Percentiles rank a stretch among this genome's conserved stretches.
These are phyloP conservation scores for Colletotrichum gigasporum DNA, from an alignment of 2,329 filamentous ascomycete species.

Conservation along the genomic window DNA sequence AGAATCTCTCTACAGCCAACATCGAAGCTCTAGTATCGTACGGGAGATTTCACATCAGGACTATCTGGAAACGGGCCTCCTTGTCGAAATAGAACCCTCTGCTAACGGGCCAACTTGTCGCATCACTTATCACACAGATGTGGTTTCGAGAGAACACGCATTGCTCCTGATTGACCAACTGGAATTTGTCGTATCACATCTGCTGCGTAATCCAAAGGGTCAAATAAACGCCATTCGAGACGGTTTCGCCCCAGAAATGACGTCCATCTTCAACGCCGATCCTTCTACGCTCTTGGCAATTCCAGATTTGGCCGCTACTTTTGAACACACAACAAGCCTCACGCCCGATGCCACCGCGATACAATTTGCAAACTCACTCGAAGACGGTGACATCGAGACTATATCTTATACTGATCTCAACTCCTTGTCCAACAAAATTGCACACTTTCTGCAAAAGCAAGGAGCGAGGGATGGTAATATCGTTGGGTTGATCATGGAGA, in stretches of 20 bases:
- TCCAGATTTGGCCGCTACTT: constrained; percentile 58
- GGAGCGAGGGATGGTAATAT: constrained; percentile 63
- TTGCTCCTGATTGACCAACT: constrained; percentile 69
- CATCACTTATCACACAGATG: constrained; percentile 56
- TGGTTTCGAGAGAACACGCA: constrained; percentile 65
- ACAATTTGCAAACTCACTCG: constrained; percentile 65
- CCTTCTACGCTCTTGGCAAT: constrained; percentile 44
- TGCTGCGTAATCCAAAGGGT: constrained; percentile 34
- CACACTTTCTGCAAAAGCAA: constrained; percentile 57
- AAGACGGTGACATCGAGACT: constrained; percentile 45
- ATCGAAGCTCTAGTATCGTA: constrained; percentile 46
- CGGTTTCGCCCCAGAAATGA: constrained; percentile 41
- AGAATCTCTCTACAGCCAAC: constrained; percentile 66
- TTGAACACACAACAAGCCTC: constrained; percentile 61
- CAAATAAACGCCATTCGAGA: constrained; percentile 31
- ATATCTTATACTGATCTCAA: constrained; percentile 76
- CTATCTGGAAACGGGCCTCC: constrained; percentile 77
- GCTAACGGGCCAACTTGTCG: constrained; percentile 51
- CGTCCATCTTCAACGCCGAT: constrained; percentile 60
- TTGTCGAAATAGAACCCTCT: constrained; percentile 79
- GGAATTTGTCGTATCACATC: constrained; percentile 53
- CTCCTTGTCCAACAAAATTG: constrained; percentile 62
- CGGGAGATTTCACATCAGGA: constrained; percentile 71
- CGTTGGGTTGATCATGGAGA: constrained; percentile 81
- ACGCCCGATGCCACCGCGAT: constrained; percentile 69